Conservation (phyloP, 352 stramenopile species). For the Phytophthora sojae region DNA sequence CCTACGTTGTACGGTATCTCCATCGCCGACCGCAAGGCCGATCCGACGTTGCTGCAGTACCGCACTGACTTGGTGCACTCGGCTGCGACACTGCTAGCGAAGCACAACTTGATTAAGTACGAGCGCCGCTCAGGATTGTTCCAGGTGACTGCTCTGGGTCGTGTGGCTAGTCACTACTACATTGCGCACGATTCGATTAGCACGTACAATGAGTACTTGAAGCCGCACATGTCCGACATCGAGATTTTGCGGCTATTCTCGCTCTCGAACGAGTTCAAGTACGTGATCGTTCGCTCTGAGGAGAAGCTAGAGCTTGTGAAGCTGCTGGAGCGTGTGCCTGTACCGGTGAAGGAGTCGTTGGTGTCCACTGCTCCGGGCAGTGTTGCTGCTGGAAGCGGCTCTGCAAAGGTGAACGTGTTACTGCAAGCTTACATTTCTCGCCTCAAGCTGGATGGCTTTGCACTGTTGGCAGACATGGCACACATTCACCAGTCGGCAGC, state of each 20-base stretch:
- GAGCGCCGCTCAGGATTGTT: conserved; percentile 96
- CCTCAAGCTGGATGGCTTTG: conserved; percentile 98
- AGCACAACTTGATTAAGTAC: conserved; percentile 98
- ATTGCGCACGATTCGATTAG: conserved; percentile 98
- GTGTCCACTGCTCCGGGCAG: conserved; percentile 51
- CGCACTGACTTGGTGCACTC: conserved; percentile 97
- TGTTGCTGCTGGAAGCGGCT: conserved; percentile 63
- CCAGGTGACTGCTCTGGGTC: conserved; percentile 96
- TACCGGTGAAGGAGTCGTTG: conserved; percentile 98
- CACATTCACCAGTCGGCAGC: conserved; percentile 99
- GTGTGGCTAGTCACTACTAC: conserved; percentile 99
- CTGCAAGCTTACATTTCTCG: conserved; percentile 99
- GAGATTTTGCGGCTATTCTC: conserved; percentile 99
- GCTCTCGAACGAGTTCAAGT: conserved; percentile 98
- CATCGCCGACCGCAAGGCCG: conserved; percentile 85
- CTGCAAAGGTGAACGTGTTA: conserved; percentile 99
- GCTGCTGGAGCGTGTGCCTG: conserved; percentile 97
- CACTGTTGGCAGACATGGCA: conserved; percentile 98
- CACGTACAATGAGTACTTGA: conserved; percentile 98
- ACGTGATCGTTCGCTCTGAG: conserved; percentile 98
- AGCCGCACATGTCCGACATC: conserved; percentile 99
- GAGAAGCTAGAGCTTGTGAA: conserved; percentile 99
- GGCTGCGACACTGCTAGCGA: conserved; percentile 95
- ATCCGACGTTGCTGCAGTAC: conserved; percentile 95
- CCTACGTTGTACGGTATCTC: conserved; percentile 97